These are phyloP conservation scores for Euphorbia peplus DNA, from an alignment of 345 rosid genomes.

Conservation along the genomic window DNA sequence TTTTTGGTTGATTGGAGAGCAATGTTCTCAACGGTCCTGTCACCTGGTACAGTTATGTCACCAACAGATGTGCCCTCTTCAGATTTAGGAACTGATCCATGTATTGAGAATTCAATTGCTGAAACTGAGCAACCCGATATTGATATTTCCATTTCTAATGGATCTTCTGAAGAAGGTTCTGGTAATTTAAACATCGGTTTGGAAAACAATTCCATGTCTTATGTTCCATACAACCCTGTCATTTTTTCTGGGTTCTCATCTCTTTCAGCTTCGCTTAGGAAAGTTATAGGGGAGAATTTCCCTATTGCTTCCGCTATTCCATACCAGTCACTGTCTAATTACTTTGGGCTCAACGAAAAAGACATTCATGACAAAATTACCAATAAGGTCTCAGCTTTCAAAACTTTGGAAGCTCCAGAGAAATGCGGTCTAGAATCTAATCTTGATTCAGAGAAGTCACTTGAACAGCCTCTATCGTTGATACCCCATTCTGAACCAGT, in stretches of 20 bases:
- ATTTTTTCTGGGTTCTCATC: conserved; percentile 73
- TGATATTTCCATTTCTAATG: conserved; percentile 50
- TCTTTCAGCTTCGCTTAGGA: conserved; percentile 71
- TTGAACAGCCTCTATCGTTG: conserved; percentile 30
- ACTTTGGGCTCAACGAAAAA: conserved; percentile 48
- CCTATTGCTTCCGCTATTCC: conserved; percentile 42
- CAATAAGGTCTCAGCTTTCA: conserved; percentile 41
- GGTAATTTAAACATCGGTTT: conserved; percentile 25
- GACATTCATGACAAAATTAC: conserved; percentile 26
- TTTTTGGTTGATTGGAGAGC: conserved; percentile 75
- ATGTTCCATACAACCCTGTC: conserved; percentile 67
- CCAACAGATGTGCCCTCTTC: conserved; percentile 25
- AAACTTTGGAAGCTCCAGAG: conserved; percentile 32
- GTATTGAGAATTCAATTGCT: conserved; percentile 27
- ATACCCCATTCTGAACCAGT: conserved; percentile 30
- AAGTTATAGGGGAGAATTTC: conserved; percentile 46
- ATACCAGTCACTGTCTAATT: conserved; percentile 49
- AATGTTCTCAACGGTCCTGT: conserved; percentile 66
- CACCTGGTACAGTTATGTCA: conserved; percentile 29
- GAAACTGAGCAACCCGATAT: conserved; percentile 25
- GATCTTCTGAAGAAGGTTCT: conserved; percentile 31
- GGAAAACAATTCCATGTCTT: conserved; percentile 42
- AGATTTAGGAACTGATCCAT: conserved; percentile 30
- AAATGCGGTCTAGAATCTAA: conserved; percentile 34
- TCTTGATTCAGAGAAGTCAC: conserved; percentile 32